phyloP scores from a whole-genome alignment of 768 basidiomycete genomes.

The Tulasnella sp. region DNA sequence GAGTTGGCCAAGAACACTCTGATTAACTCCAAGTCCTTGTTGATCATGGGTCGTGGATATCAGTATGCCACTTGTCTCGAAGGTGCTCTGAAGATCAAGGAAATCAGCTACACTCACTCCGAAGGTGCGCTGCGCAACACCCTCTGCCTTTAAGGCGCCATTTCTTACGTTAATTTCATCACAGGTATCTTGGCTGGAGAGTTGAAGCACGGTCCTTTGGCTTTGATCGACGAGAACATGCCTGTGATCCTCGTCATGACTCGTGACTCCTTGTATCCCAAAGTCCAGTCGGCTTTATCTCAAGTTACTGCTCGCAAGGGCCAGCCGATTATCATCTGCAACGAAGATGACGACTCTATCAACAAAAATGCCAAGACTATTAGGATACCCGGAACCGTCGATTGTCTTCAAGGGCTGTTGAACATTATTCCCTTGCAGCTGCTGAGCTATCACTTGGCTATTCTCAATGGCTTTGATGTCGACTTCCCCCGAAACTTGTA shows the following conservation, averaged over 20 bases:
- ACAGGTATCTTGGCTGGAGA: constrained; percentile 96
- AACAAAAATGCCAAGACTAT: constrained; percentile 72
- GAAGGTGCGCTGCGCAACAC: constrained; percentile 32
- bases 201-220: constrained; percentile 96
- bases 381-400: constrained; percentile 89
- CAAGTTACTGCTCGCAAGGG: constrained; percentile 98
- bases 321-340: constrained; percentile 89
- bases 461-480: constrained; percentile 93
- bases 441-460: constrained; percentile 90
- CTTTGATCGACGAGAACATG: constrained; percentile 97
- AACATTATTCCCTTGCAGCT: constrained; percentile 97
- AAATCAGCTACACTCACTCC: constrained; percentile 73
- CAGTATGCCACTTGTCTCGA: constrained; percentile 98
- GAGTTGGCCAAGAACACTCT: constrained; percentile 73
- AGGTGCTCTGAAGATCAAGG: constrained; percentile 98
- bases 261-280: constrained; percentile 94
- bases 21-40: constrained; percentile 71
- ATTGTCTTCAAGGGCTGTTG: constrained; percentile 88
- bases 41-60: constrained; percentile 97
- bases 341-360: constrained; percentile 81
- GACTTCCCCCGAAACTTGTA: constrained; percentile 97
- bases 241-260: constrained; percentile 99
- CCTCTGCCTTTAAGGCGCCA: background rate
- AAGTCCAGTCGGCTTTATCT: constrained; percentile 91
- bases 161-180: constrained; percentile 29